Conservation (phyloP, 331 rosid genomes). For the Malus hybrid region DNA sequence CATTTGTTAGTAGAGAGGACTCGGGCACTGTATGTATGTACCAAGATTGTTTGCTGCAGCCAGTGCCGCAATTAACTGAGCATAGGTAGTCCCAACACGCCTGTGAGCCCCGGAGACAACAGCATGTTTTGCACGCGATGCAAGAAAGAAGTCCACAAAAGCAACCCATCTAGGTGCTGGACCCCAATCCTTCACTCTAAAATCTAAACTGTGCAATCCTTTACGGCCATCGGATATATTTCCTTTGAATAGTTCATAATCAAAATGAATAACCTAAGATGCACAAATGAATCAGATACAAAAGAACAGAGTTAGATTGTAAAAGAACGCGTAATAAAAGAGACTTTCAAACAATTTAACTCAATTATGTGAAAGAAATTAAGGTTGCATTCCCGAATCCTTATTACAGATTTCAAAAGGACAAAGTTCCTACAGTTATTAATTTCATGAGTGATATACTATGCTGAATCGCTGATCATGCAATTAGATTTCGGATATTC, state of each 20-base stretch:
- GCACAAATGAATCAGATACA: neutral
- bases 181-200: conserved; percentile 94
- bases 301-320: neutral
- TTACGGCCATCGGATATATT: conserved; percentile 34
- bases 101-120: conserved; percentile 86
- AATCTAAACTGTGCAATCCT: conserved; percentile 46
- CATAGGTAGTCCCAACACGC: conserved; percentile 96
- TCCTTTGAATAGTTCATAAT: conserved; percentile 71
- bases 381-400: neutral
- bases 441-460: neutral
- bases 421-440: no score
- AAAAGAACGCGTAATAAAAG: neutral
- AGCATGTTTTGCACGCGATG: conserved; percentile 75
- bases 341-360: neutral
- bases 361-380: neutral
- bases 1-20: neutral
- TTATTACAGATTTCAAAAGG: neutral
- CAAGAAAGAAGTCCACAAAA: conserved; percentile 94
- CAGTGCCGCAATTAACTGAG: conserved; percentile 85
- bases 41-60: conserved; percentile 80
- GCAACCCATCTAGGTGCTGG: conserved; percentile 99
- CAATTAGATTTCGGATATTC: neutral
- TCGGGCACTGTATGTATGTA: conserved; percentile 12
- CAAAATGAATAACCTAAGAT: conserved; percentile 80
- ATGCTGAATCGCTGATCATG: neutral